A percentile compares a stretch with the other conserved stretches of the same genome.
phyloP scores from a whole-genome alignment of 352 stramenopile species.

The Phytophthora tentaculata region DNA sequence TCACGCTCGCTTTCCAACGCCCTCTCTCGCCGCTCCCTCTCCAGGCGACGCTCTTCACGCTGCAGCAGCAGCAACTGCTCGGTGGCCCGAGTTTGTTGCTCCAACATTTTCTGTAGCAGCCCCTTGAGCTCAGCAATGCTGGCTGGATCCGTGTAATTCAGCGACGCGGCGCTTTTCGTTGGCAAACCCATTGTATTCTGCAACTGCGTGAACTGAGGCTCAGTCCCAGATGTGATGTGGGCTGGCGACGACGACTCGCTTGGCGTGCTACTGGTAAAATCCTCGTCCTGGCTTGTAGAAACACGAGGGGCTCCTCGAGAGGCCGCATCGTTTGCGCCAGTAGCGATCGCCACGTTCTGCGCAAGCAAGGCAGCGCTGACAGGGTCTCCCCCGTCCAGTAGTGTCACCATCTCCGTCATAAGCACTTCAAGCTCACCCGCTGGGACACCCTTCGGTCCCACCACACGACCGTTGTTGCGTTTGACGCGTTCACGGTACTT shows the following conservation, averaged over 20 bases:
- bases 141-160: constrained; percentile 16
- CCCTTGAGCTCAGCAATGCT: constrained; percentile 34
- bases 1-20: constrained; percentile 32
- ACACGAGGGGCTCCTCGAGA: constrained; percentile 3
- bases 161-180: constrained; percentile 3
- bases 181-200: neutral
- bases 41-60: constrained; percentile 37
- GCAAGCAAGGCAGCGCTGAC: constrained; percentile 31
- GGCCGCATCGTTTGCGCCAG: constrained; percentile 9
- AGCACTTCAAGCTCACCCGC: constrained; percentile 42
- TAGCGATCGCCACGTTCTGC: constrained; percentile 33
- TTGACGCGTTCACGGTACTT: constrained; percentile 46
- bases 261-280: constrained; percentile 18
- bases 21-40: constrained; percentile 34
- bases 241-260: constrained; percentile 27
- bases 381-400: constrained; percentile 38
- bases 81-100: constrained; percentile 32
- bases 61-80: constrained; percentile 39
- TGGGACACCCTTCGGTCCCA: constrained; percentile 30
- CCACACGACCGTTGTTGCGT: constrained; percentile 38
- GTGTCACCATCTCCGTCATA: constrained; percentile 40
- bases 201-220: neutral
- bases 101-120: constrained; percentile 36
- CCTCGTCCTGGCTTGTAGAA: constrained; percentile 24
- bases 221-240: constrained; percentile 14